These are phyloP conservation scores for Candolleomyces aberdarensis DNA, from an alignment of 768 basidiomycete genomes.

Conservation along the genomic window DNA sequence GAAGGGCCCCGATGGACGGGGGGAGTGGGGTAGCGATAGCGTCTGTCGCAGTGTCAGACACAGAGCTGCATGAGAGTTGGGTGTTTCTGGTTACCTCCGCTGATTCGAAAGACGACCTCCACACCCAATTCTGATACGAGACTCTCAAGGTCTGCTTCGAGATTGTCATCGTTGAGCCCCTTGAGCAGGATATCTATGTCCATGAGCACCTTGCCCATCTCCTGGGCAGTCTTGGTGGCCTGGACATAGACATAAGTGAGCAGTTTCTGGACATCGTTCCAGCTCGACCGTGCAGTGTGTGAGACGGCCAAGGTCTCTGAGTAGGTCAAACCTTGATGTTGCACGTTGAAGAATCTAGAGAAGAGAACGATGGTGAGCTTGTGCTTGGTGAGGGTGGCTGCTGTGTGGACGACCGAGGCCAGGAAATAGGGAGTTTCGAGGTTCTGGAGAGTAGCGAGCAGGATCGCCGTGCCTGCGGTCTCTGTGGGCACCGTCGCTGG, in stretches of 20 bases:
- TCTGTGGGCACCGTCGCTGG: constrained; percentile 6
- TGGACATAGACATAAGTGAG: constrained; percentile 85
- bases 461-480: constrained; percentile 31
- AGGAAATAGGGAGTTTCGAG: constrained; percentile 56
- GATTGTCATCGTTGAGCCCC: constrained; percentile 40
- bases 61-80: not conserved
- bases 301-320: constrained; percentile 29
- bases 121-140: constrained; percentile 25
- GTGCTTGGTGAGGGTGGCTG: constrained; percentile 42
- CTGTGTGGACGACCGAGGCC: constrained; percentile 48
- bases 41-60: constrained; percentile 25
- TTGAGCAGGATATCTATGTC: constrained; percentile 75
- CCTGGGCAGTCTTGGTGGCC: constrained; percentile 73
- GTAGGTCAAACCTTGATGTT: constrained; percentile 11
- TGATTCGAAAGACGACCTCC: constrained; percentile 47
- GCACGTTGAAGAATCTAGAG: constrained; percentile 54
- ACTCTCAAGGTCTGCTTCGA: constrained; percentile 37
- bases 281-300: constrained; percentile 40
- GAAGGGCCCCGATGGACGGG: constrained; percentile 33
- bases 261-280: constrained; percentile 69
- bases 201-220: constrained; percentile 66
- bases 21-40: constrained; percentile 41
- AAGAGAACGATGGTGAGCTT: constrained; percentile 63
- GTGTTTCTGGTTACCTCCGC: constrained; percentile 37
- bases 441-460: constrained; percentile 53